These are phyloP conservation scores for Scutellaria baicalensis DNA, from an alignment of 257 asterid genomes.

Conservation along the genomic window DNA sequence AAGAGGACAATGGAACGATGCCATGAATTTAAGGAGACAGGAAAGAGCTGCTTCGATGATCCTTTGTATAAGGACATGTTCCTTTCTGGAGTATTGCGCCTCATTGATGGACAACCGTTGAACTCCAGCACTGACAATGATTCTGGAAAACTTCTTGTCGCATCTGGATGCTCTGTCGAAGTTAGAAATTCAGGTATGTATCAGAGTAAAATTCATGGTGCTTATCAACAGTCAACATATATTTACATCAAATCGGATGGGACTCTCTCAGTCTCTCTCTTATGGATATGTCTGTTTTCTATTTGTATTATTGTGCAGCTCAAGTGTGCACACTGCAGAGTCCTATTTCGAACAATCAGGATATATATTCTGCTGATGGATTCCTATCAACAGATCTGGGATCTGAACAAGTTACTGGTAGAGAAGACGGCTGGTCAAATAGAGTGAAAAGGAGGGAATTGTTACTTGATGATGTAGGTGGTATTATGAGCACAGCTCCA, in stretches of 20 bases:
- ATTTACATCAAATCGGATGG: background rate
- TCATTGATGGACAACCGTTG: constrained; percentile 36
- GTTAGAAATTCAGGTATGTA: constrained; percentile 64
- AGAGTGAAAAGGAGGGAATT: constrained; percentile 65
- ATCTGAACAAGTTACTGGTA: constrained; percentile 42
- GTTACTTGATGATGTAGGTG: constrained; percentile 68
- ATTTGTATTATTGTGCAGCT: constrained; percentile 41
- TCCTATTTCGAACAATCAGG: constrained; percentile 54
- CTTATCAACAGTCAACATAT: constrained; percentile 6
- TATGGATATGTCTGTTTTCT: constrained; percentile 5
- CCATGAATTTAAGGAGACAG: constrained; percentile 59
- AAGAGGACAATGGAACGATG: constrained; percentile 60
- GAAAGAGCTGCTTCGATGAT: constrained; percentile 81
- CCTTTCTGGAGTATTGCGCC: constrained; percentile 56
- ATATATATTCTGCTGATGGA: constrained; percentile 42
- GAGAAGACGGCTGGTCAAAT: constrained; percentile 50
- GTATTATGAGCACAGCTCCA: constrained; percentile 32
- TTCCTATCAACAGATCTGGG: constrained; percentile 35
- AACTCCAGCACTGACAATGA: constrained; percentile 49
- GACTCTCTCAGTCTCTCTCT: background rate
- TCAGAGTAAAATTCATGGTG: constrained; percentile 2
- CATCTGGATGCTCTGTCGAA: constrained; percentile 48
- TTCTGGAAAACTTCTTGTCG: constrained; percentile 38
- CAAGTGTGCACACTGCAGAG: constrained; percentile 59
- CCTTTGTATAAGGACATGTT: constrained; percentile 58